Conservation (phyloP, 441 rosid species). For the Flueggea neowawraea region DNA sequence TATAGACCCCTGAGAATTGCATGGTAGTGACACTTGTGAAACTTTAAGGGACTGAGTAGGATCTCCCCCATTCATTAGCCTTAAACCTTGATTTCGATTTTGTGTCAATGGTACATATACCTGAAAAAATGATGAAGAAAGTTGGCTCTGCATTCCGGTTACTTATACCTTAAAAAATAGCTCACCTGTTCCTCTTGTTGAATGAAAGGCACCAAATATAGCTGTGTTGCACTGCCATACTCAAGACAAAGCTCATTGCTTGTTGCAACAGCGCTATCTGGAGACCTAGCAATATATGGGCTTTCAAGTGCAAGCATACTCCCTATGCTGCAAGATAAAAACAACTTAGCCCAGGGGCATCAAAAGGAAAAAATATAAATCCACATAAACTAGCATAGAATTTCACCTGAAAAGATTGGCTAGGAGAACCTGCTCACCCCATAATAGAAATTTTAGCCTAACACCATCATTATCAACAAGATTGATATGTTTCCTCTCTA, state of each 20-base stretch:
- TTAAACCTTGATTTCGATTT: slow-evolving; percentile 65
- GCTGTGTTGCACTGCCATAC: slow-evolving; percentile 93
- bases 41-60: slow-evolving; percentile 52
- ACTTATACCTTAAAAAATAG: not conserved
- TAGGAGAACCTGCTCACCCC: slow-evolving; percentile 86
- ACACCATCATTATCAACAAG: slow-evolving; percentile 74
- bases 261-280: slow-evolving; percentile 51
- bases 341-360: slow-evolving; percentile 5
- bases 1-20: slow-evolving; percentile 83
- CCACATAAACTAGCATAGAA: slow-evolving; percentile 20
- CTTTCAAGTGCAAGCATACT: slow-evolving; percentile 87
- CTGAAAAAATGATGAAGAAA: slow-evolving; percentile 29
- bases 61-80: slow-evolving; percentile 44
- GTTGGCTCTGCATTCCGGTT: slow-evolving; percentile 14
- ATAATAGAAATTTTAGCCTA: slow-evolving; percentile 65
- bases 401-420: slow-evolving; percentile 86
- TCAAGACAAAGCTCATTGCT: slow-evolving; percentile 72
- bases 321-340: slow-evolving; percentile 58
- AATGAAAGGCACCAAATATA: slow-evolving; percentile 74
- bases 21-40: slow-evolving; percentile 85
- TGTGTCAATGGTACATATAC: slow-evolving; percentile 67
- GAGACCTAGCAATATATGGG: slow-evolving; percentile 72
- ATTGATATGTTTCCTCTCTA: slow-evolving; percentile 58
- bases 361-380: slow-evolving; percentile 6
- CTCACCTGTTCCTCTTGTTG: slow-evolving; percentile 83